phyloP scores from a whole-genome alignment of 768 basidiomycete species.

The Rhizopogon roseolus region DNA sequence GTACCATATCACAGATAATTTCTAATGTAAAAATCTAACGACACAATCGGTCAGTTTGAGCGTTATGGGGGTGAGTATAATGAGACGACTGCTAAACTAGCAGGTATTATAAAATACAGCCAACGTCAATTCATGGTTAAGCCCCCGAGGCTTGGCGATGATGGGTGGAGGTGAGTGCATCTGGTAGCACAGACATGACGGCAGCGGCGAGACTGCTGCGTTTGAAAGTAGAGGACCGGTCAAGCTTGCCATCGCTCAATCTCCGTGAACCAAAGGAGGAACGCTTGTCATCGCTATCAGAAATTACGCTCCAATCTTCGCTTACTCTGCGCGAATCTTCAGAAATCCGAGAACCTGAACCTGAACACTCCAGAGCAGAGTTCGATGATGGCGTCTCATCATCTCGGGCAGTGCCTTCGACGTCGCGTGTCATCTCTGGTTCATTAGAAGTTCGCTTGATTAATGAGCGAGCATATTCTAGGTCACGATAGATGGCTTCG shows the following conservation, averaged over 20 bases:
- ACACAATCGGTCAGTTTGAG: neutral
- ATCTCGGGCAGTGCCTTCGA: conserved; percentile 17
- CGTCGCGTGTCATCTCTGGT: conserved; percentile 9
- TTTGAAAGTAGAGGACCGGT: conserved; percentile 37
- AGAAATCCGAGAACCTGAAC: conserved; percentile 46
- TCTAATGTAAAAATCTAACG: conserved; percentile 15
- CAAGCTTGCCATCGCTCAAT: conserved; percentile 30
- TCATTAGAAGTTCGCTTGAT: conserved; percentile 52
- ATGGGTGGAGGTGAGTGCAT: conserved; percentile 40
- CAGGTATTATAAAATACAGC: neutral
- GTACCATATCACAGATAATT: conserved; percentile 1
- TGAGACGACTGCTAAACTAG: neutral
- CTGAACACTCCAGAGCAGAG: conserved; percentile 28
- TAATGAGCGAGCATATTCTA: conserved; percentile 89
- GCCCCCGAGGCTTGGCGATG: conserved; percentile 32
- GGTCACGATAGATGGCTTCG: conserved; percentile 92
- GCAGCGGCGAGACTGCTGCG: conserved; percentile 62
- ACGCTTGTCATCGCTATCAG: conserved; percentile 61
- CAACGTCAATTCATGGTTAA: conserved; percentile 13
- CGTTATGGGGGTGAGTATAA: conserved; percentile 6
- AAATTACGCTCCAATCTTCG: conserved; percentile 87
- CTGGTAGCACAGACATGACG: conserved; percentile 57
- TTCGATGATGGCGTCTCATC: conserved; percentile 26
- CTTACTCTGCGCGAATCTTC: conserved; percentile 55
- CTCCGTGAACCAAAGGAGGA: conserved; percentile 51